A percentile compares a stretch with the other conserved stretches of the same genome.
phyloP scores from a whole-genome alignment of 345 rosid species.

The Cardiospermum halicacabum region DNA sequence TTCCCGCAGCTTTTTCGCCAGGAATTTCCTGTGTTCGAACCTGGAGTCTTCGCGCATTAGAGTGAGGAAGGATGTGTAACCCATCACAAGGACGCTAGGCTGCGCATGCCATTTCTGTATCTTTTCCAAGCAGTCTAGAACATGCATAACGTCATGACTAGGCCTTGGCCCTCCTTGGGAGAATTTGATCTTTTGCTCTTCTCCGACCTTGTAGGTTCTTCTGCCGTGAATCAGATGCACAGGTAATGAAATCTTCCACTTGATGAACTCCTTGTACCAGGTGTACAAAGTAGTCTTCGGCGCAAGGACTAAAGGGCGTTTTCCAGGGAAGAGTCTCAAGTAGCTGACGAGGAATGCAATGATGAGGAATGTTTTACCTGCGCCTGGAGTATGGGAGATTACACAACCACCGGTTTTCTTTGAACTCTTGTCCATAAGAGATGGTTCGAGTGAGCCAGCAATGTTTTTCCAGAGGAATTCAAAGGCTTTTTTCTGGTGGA shows the following conservation, averaged over 20 bases:
- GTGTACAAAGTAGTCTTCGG: slow-evolving; percentile 93
- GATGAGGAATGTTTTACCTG: slow-evolving; percentile 87
- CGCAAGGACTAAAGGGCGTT: slow-evolving; percentile 82
- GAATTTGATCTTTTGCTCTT: slow-evolving; percentile 28
- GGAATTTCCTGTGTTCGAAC: slow-evolving; percentile 66
- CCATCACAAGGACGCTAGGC: slow-evolving; percentile 96
- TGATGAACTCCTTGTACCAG: slow-evolving; percentile 92
- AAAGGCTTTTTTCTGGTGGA: slow-evolving; percentile 82
- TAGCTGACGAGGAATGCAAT: slow-evolving; percentile 88
- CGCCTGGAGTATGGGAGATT: slow-evolving; percentile 90
- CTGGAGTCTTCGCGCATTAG: slow-evolving; percentile 83
- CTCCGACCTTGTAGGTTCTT: slow-evolving; percentile 53
- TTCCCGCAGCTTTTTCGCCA: slow-evolving; percentile 85
- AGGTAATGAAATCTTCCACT: slow-evolving; percentile 82
- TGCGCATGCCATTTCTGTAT: slow-evolving; percentile 88
- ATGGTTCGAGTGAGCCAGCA: slow-evolving; percentile 70
- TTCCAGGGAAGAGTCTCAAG: slow-evolving; percentile 79
- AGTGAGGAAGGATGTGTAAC: slow-evolving; percentile 83
- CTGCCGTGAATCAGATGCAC: slow-evolving; percentile 89
- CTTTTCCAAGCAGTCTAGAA: slow-evolving; percentile 83
- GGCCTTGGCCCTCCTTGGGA: slow-evolving; percentile 53
- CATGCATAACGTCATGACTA: slow-evolving; percentile 79
- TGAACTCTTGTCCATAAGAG: slow-evolving; percentile 45
- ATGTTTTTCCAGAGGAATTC: slow-evolving; percentile 85
- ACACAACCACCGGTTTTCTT: slow-evolving; percentile 81